Percentiles rank a stretch among this genome's conserved stretches.
phyloP scores from a whole-genome alignment of 1,139 yeast species.

The Hanseniaspora sp. region DNA sequence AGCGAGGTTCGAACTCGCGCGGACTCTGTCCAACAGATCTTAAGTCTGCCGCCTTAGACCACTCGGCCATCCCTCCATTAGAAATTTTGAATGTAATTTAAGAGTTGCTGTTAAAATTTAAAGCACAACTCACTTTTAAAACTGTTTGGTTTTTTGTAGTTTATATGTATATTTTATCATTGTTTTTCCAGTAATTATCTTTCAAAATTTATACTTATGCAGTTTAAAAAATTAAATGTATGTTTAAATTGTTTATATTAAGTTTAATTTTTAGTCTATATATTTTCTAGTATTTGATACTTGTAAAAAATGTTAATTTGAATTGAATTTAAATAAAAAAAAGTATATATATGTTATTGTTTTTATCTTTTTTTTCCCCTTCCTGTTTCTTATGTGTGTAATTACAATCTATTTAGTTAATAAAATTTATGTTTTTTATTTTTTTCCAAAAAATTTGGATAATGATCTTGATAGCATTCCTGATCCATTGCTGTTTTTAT shows the following conservation, averaged over 20 bases:
- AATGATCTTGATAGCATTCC: conserved; percentile 12
- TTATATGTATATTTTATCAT: too few species aligned
- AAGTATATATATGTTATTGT: too few species aligned
- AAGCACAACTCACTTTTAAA: too few species aligned
- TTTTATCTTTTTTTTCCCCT: too few species aligned
- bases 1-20: conserved; percentile 77
- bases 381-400: neutral
- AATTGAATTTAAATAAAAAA: too few species aligned
- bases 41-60: conserved; percentile 20
- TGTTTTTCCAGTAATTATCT: neutral
- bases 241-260: too few species aligned
- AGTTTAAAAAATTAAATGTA: too few species aligned
- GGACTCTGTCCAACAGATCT: conserved; percentile 33
- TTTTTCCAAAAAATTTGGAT: conserved; percentile 10
- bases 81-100: neutral
- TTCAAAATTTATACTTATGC: too few species aligned
- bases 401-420: neutral
- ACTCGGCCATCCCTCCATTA: conserved; percentile 18
- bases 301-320: too few species aligned
- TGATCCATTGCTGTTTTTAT: neutral
- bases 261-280: too few species aligned
- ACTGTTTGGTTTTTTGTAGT: neutral
- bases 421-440: neutral
- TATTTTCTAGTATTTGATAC: too few species aligned
- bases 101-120: neutral